A percentile compares a stretch with the other conserved stretches of the same genome.
Evolutionary conservation across 2,329 filamentous ascomycete species (phyloP).

Genomic region (Domatiomyces catenatus): DNA sequence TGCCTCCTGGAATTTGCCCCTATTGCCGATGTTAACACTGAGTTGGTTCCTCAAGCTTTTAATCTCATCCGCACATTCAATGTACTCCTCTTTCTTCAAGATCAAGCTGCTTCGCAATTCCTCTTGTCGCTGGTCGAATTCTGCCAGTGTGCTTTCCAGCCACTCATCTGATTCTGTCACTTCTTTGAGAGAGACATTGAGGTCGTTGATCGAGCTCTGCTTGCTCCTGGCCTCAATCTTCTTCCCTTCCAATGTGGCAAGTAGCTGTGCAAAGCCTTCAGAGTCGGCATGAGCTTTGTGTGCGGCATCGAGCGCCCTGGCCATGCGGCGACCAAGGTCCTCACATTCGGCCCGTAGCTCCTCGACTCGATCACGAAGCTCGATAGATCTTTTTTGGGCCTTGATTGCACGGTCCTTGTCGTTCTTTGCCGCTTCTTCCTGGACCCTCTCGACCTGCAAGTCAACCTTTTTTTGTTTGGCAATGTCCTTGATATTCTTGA

Average conservation of each 20-base stretch:
- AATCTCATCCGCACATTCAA: constrained; percentile 42
- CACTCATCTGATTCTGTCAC: constrained; percentile 63
- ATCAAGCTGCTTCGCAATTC: constrained; percentile 50
- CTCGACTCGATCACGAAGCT: constrained; percentile 47
- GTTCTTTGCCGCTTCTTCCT: constrained; percentile 61
- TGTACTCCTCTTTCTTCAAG: constrained; percentile 48
- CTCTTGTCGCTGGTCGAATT: constrained; percentile 62
- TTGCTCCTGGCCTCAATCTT: constrained; percentile 57
- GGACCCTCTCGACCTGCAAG: constrained; percentile 54
- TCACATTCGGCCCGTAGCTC: constrained; percentile 46
- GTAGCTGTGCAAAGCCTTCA: constrained; percentile 56
- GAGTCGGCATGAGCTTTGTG: constrained; percentile 57
- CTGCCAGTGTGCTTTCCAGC: constrained; percentile 53
- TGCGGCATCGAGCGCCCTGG: constrained; percentile 33
- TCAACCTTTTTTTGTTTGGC: constrained; percentile 70
- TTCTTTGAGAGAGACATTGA: constrained; percentile 59
- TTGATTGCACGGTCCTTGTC: constrained; percentile 74
- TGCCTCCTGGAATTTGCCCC: constrained; percentile 67
- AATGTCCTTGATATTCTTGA: constrained; percentile 81
- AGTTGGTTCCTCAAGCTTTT: constrained; percentile 14
- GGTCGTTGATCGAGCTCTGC: constrained; percentile 52
- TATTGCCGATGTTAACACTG: constrained; percentile 31
- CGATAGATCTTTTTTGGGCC: constrained; percentile 48
- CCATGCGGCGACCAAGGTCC: constrained; percentile 36
- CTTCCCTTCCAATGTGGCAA: constrained; percentile 62